phyloP scores from a whole-genome alignment of 2,329 filamentous ascomycete genomes.

The Penicillium sp. region DNA sequence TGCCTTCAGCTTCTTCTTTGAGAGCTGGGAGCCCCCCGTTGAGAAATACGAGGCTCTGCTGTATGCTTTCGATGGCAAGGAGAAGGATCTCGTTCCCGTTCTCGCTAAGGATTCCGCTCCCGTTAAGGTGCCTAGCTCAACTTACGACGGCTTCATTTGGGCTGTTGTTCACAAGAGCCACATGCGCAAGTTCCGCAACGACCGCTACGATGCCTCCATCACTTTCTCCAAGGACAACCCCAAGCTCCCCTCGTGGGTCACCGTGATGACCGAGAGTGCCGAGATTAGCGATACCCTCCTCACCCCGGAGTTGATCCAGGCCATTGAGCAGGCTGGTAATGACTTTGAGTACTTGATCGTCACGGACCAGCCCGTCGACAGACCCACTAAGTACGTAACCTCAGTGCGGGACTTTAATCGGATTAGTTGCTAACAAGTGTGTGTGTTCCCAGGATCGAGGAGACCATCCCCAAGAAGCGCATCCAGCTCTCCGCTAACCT shows the following conservation, averaged over 20 bases:
- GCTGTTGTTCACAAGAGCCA: constrained; percentile 91
- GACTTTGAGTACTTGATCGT: constrained; percentile 83
- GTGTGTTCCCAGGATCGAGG: constrained; percentile 66
- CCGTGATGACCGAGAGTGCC: constrained; percentile 94
- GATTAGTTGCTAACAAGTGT: constrained; percentile 9
- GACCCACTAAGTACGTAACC: constrained; percentile 71
- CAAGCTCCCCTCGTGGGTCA: constrained; percentile 86
- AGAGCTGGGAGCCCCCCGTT: constrained; percentile 66
- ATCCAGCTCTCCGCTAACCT: constrained; percentile 73
- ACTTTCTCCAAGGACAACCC: constrained; percentile 89
- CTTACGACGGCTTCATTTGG: constrained; percentile 90
- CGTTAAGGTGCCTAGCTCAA: constrained; percentile 53
- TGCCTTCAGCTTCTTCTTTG: constrained; percentile 72
- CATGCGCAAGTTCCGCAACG: constrained; percentile 87
- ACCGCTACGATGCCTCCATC: constrained; percentile 90
- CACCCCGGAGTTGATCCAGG: constrained; percentile 81
- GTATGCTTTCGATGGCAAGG: constrained; percentile 91
- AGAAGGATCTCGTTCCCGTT: constrained; percentile 71
- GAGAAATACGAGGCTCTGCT: constrained; percentile 75
- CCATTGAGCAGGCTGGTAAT: constrained; percentile 74
- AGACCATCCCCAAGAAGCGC: constrained; percentile 82
- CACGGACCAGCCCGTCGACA: constrained; percentile 84
- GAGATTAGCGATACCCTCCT: constrained; percentile 88
- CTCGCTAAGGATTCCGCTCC: constrained; percentile 62
- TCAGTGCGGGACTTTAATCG: background rate